phyloP scores from a whole-genome alignment of 139 green algal species.

The Marvania coccoides region DNA sequence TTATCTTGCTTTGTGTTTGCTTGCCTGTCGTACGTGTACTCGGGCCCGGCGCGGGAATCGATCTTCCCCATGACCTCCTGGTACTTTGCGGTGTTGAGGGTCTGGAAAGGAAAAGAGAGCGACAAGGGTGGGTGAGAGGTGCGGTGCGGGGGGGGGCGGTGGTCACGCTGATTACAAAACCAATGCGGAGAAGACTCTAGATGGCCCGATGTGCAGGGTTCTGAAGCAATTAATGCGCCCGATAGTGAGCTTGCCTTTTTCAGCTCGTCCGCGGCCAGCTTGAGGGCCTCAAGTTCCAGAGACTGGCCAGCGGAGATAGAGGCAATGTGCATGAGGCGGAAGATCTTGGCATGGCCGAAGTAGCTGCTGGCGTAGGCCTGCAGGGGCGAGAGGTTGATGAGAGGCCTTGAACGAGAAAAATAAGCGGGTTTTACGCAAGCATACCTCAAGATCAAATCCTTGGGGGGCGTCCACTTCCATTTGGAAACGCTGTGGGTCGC shows the following conservation, averaged over 20 bases:
- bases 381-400: not conserved
- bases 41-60: not conserved
- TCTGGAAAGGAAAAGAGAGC: not conserved
- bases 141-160: not conserved
- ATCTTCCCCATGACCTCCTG: not conserved
- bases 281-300: constrained; percentile 66
- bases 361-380: constrained; percentile 69
- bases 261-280: constrained; percentile 61
- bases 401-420: not conserved
- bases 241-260: constrained; percentile 37
- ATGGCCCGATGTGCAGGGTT: constrained; percentile 2
- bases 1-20: too few relatives aligned
- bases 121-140: not conserved
- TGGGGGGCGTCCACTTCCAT: too few relatives aligned
- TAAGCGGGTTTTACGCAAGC: not conserved
- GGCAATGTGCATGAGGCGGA: constrained; percentile 70
- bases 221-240: not conserved
- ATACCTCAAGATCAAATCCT: not conserved
- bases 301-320: constrained; percentile 34
- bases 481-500: too few relatives aligned
- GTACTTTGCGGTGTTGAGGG: not conserved
- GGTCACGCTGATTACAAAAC: too few relatives aligned
- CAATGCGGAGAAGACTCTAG: too few relatives aligned
- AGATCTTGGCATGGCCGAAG: constrained; percentile 53
- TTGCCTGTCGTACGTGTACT: not conserved